Base-by-base conservation (phyloP, 1,284 basidiomycete species). In the Xerocomus cyaneibrunnescens region DNA sequence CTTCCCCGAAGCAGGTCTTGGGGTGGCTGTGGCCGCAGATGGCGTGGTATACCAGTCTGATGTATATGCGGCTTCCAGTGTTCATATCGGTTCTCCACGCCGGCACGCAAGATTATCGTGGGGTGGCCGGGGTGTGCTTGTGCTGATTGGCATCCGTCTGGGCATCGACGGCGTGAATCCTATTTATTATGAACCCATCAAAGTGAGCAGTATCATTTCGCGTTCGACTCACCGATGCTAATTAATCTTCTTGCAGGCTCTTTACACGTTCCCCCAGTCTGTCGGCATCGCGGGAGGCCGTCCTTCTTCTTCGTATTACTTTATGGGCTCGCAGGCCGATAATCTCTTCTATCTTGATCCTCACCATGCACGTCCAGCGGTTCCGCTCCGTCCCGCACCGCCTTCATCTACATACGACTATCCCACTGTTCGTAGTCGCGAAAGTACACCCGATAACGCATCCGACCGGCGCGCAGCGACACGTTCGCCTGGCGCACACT, bases 301-400 rank as follows among this genome's bases (percentile, higher is more conserved):
- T 25, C 96, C 96, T 0, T 90, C 90, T 21, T 96, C 93, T 0
- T 98, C 94, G 0, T 98, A 98, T 70, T 99, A 98, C 73, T 99
- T 99, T 69, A 90, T 98, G 45, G 96, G 94, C 13, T 82, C 86
- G 0, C 96, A 98, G 67, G 89, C 85, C 3, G 88, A 94, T 59
- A 89, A 84, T 47, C 77, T 97, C 7, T 96, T 98, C 72, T 99
- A 98, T 67, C 88, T 98, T 44, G 96, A 99, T 69, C 96, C 96
- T 0, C 96, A 98, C 67, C 86, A 96, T 63, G 81, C 93, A 0
- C 83, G 94, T 7, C 83, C 92, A 0, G 79, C 92, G 0, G 76
- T 99, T 10, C 85, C 89, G 0, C 77, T 95, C 7, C 82, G 87
- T 13, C 76, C 80, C 0, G 81, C 85, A 1, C 82, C 84, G 54